Conservation (phyloP, 1,139 yeast genomes). For the Pichia sp. region DNA sequence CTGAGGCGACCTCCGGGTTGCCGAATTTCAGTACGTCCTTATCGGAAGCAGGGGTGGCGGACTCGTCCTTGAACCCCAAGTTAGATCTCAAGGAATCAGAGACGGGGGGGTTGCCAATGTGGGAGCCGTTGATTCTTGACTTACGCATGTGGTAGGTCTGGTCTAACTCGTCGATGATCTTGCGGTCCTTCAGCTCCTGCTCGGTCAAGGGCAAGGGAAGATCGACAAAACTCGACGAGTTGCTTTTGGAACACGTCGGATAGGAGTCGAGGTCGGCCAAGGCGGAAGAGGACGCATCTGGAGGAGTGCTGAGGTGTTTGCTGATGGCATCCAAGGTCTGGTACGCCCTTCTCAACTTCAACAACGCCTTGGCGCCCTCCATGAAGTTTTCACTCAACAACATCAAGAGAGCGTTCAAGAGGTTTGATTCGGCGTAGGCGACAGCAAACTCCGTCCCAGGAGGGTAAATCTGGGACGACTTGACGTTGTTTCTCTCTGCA, state of each 20-base stretch:
- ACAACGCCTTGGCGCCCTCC: constrained; percentile 84
- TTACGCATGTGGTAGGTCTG: constrained; percentile 58
- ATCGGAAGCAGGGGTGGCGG: not conserved
- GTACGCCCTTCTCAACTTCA: constrained; percentile 82
- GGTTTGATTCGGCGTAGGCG: constrained; percentile 81
- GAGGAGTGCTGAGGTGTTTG: constrained; percentile 41
- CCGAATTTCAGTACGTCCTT: constrained; percentile 14
- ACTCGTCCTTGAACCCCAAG: constrained; percentile 33
- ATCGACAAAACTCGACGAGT: constrained; percentile 33
- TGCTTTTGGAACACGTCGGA: not conserved
- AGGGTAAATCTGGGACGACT: constrained; percentile 70
- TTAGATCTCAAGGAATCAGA: constrained; percentile 38
- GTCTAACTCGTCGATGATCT: constrained; percentile 52
- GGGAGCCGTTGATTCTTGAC: constrained; percentile 59
- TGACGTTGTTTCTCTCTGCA: constrained; percentile 53
- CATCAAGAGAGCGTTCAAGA: constrained; percentile 76
- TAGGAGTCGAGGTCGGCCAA: constrained; percentile 13
- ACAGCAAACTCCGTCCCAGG: constrained; percentile 94
- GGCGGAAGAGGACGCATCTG: constrained; percentile 15
- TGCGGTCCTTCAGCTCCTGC: constrained; percentile 44
- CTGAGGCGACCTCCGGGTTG: constrained; percentile 45
- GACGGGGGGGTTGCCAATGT: constrained; percentile 49
- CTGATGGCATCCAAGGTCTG: constrained; percentile 78
- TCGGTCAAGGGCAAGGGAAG: constrained; percentile 38
- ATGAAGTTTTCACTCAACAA: constrained; percentile 57